These are phyloP conservation scores for Thielaviopsis musarum DNA, from an alignment of 2,329 filamentous ascomycete species.

Conservation along the genomic window DNA sequence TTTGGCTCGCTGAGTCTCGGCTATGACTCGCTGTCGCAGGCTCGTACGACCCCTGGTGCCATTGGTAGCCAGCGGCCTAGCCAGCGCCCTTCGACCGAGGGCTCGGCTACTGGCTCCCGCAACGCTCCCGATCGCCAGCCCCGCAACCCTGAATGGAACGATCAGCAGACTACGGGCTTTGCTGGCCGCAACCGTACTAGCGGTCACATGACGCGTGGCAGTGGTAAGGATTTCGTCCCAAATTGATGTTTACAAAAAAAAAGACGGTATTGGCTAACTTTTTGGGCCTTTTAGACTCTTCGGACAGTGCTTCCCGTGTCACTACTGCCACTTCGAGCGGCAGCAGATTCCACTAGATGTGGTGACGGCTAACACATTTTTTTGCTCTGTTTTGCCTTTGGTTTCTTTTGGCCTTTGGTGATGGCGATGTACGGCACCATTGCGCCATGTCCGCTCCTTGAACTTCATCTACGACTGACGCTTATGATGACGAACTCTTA, in stretches of 20 bases:
- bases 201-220: constrained; percentile 44
- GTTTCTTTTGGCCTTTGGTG: background rate
- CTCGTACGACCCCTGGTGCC: constrained; percentile 37
- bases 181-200: constrained; percentile 35
- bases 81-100: background rate
- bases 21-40: constrained; percentile 16
- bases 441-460: constrained; percentile 6
- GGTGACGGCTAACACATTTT: background rate
- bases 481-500: constrained; percentile 9
- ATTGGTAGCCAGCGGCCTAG: constrained; percentile 49
- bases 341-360: constrained; percentile 9
- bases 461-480: constrained; percentile 10
- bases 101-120: constrained; percentile 25
- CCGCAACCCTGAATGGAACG: constrained; percentile 41
- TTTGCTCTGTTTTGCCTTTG: background rate
- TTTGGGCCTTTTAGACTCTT: constrained; percentile 21
- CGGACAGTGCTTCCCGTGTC: constrained; percentile 25
- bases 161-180: constrained; percentile 36
- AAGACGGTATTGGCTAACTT: background rate
- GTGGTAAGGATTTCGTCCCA: constrained; percentile 27
- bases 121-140: constrained; percentile 44
- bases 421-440: background rate
- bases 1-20: constrained; percentile 7
- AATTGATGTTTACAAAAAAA: too few relatives aligned
- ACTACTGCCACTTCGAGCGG: constrained; percentile 20